Evolutionary conservation across 2,329 filamentous ascomycete species (phyloP).

Genomic region (Fusarium cyanostomum): DNA sequence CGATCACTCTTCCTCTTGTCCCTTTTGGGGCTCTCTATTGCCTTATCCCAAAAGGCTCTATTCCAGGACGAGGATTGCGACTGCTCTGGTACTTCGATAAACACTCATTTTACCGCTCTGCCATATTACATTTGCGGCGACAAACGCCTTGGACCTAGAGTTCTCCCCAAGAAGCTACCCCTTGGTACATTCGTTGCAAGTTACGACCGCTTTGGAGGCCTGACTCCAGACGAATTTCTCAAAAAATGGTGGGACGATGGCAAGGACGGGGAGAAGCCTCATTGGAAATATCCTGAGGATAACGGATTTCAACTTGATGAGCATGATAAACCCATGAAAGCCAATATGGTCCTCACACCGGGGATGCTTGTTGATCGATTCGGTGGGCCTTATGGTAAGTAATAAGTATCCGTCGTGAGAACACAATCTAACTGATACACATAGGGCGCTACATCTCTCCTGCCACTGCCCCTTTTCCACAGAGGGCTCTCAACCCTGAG

Average conservation of each 20-base stretch:
- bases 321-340: neutral
- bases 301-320: slow-evolving; percentile 18
- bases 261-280: neutral
- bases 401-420: neutral
- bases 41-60: neutral
- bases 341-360: neutral
- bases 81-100: neutral
- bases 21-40: neutral
- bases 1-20: slow-evolving; percentile 12
- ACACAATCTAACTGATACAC: neutral
- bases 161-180: slow-evolving; percentile 17
- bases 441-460: slow-evolving; percentile 26
- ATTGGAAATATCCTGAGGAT: slow-evolving; percentile 18
- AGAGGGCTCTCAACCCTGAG: slow-evolving; percentile 21
- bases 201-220: slow-evolving; percentile 26
- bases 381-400: slow-evolving; percentile 1
- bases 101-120: neutral
- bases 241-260: slow-evolving; percentile 15
- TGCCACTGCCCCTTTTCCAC: slow-evolving; percentile 22
- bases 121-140: slow-evolving; percentile 22
- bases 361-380: neutral
- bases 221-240: slow-evolving; percentile 21
- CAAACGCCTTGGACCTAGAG: slow-evolving; percentile 11
- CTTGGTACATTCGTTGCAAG: slow-evolving; percentile 14
- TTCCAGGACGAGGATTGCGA: neutral